A percentile compares a stretch with the other conserved stretches of the same genome.
phyloP scores from a whole-genome alignment of 2,329 filamentous ascomycete species.

The Fusarium sp. region DNA sequence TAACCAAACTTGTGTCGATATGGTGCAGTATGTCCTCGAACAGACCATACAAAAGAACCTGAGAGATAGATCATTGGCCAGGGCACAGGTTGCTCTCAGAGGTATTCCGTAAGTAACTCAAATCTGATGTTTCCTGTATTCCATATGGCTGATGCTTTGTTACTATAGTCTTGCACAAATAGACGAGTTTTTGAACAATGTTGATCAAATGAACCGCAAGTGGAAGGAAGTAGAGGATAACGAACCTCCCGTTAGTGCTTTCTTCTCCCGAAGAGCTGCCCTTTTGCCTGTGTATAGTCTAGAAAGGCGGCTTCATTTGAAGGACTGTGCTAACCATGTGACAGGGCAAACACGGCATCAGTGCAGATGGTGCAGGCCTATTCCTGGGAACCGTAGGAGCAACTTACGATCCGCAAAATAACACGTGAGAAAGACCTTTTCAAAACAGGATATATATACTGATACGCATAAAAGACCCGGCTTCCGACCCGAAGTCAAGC shows the following conservation, averaged over 20 bases:
- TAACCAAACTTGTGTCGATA: neutral
- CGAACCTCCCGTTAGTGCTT: neutral
- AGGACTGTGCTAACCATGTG: rapidly evolving
- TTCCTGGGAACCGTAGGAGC: neutral
- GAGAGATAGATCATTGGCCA: neutral
- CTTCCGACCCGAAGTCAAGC: neutral
- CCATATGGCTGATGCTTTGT: neutral
- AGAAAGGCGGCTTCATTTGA: too few species aligned
- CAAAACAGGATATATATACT: neutral
- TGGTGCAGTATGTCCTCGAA: neutral
- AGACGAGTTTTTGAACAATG: neutral
- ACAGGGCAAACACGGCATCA: neutral
- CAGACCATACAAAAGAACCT: neutral
- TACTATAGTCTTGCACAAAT: neutral
- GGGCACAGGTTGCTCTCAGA: neutral
- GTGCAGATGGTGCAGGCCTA: neutral
- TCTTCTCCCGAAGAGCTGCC: rapidly evolving
- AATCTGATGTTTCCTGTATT: too few species aligned
- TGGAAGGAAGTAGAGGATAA: neutral
- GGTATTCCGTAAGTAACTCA: neutral
- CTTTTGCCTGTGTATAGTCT: too few species aligned
- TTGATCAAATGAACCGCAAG: neutral
- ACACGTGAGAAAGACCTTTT: neutral
- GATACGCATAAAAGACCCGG: neutral
- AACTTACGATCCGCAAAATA: neutral